Base-by-base conservation (phyloP, 768 basidiomycete species). In the Gelatoporia subvermispora region DNA sequence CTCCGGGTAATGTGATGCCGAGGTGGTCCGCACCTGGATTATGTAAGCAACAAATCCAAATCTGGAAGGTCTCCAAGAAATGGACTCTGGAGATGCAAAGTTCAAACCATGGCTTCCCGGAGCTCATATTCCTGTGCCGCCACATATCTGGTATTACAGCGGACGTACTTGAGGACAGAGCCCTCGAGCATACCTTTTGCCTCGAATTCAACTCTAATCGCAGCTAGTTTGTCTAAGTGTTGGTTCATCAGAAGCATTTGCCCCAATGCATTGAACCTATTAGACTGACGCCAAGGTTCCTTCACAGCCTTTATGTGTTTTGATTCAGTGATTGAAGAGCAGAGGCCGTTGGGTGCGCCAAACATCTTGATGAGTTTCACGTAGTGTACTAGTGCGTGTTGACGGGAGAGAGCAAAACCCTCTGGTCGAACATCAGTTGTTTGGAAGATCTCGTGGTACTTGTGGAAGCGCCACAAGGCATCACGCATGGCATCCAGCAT, bases 241-340 rank as follows among this genome's bases (percentile, higher is more conserved):
- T 57, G 49, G 35, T 58, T 60, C 1, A 48, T 56, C 10, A 49
- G n/a, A 10, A 62, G 54, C 52, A 62, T 62, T 42, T 62, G 60
- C 0, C 54, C 49, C 2, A 62, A 39, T 7, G 59, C 44, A 2
- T 60, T 28, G 34, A 22, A 53, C 4, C 42, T 22, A 41, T 46
- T 62, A 2, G 60, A 60, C 0, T 52, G 49, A 2, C 54, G 54
- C 52, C 55, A 62, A 1, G 59, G 60, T 34, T 56, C 41, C 46
- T 62, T 62, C 17, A 62, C 53, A 1, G 60, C 58, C 22, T 43
- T 52, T 39, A 62, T 62, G 31, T 62, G 59, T 39, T 49, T 54
- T 1, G 59, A 58, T 35, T 62, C 59, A 2, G 60, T 62, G 43
- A 62, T 60, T 9, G 57, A 62, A 3, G 60, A 56, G 37, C 60